A percentile compares a stretch with the other conserved stretches of the same genome.
These are phyloP conservation scores for Sarocladiaceae sp. DNA, from an alignment of 2,329 filamentous ascomycete species.

Conservation along the genomic window DNA sequence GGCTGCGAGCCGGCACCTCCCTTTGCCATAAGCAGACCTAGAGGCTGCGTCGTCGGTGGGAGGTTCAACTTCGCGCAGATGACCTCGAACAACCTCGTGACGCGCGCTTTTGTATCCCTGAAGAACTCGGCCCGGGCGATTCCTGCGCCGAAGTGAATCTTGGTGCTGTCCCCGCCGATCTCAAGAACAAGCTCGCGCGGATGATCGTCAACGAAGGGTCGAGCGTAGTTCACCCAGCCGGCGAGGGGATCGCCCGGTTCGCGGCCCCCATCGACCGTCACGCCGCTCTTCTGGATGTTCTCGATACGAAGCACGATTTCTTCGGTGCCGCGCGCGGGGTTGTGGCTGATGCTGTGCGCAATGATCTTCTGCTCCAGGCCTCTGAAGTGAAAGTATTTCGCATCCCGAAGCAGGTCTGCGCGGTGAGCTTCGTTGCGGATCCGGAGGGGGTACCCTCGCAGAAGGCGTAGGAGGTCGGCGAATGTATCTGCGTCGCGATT, in stretches of 20 bases:
- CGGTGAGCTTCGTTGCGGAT: constrained; percentile 74
- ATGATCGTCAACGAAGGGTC: constrained; percentile 76
- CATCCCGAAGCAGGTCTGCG: constrained; percentile 71
- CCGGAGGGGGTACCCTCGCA: constrained; percentile 76
- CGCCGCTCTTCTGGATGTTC: constrained; percentile 82
- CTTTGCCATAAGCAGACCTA: constrained; percentile 61
- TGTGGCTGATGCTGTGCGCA: constrained; percentile 68
- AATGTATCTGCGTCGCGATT: constrained; percentile 80
- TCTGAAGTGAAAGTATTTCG: constrained; percentile 88
- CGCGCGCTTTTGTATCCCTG: constrained; percentile 59
- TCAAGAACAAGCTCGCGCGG: constrained; percentile 73
- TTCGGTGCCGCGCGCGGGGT: constrained; percentile 57
- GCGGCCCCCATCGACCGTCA: constrained; percentile 53
- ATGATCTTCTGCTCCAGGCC: constrained; percentile 85
- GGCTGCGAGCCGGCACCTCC: constrained; percentile 57
- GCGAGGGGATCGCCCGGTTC: constrained; percentile 19
- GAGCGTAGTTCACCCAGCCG: constrained; percentile 68
- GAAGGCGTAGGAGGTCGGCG: constrained; percentile 69
- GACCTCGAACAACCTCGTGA: constrained; percentile 70
- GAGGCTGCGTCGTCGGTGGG: constrained; percentile 50
- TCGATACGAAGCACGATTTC: constrained; percentile 79
- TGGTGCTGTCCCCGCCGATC: constrained; percentile 61
- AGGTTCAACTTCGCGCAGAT: constrained; percentile 75
- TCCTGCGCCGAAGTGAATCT: constrained; percentile 40
- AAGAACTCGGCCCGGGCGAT: constrained; percentile 63